A percentile compares a stretch with the other conserved stretches of the same genome.
Conservation (phyloP, 768 basidiomycete genomes). For the Serendipita sp. region DNA sequence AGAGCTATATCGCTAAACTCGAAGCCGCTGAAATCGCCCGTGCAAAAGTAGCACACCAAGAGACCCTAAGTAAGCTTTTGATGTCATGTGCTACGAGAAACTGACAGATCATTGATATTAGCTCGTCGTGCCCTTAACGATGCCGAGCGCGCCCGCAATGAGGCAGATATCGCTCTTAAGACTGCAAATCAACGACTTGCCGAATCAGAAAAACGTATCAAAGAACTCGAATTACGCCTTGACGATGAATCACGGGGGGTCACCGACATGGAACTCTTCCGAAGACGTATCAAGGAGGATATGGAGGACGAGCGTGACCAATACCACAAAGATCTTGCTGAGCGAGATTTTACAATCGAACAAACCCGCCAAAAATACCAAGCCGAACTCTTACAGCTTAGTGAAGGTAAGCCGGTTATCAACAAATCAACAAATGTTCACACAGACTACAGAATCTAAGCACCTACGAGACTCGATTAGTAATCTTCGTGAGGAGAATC, state of each 20-base stretch:
- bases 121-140: slow-evolving; percentile 47
- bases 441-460: slow-evolving; percentile 40
- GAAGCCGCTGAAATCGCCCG: slow-evolving; percentile 54
- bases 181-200: slow-evolving; percentile 33
- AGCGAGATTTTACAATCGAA: slow-evolving; percentile 60
- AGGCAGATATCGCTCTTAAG: slow-evolving; percentile 36
- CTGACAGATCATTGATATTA: slow-evolving; percentile 15
- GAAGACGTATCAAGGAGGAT: slow-evolving; percentile 54
- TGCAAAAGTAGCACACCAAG: slow-evolving; percentile 46
- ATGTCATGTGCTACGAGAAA: not conserved
- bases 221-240: slow-evolving; percentile 43
- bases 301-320: slow-evolving; percentile 65
- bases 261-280: slow-evolving; percentile 45
- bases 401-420: slow-evolving; percentile 38
- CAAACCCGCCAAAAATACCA: slow-evolving; percentile 81
- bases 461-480: slow-evolving; percentile 62
- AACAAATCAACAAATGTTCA: not conserved
- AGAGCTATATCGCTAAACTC: slow-evolving; percentile 38
- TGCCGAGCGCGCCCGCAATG: slow-evolving; percentile 39
- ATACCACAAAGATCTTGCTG: slow-evolving; percentile 63
- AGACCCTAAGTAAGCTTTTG: slow-evolving; percentile 36
- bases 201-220: slow-evolving; percentile 34
- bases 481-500: slow-evolving; percentile 62
- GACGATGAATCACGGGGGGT: slow-evolving; percentile 54
- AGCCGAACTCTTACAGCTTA: slow-evolving; percentile 64